phyloP scores from a whole-genome alignment of 139 green algal species.

The Chlorella sp. region DNA sequence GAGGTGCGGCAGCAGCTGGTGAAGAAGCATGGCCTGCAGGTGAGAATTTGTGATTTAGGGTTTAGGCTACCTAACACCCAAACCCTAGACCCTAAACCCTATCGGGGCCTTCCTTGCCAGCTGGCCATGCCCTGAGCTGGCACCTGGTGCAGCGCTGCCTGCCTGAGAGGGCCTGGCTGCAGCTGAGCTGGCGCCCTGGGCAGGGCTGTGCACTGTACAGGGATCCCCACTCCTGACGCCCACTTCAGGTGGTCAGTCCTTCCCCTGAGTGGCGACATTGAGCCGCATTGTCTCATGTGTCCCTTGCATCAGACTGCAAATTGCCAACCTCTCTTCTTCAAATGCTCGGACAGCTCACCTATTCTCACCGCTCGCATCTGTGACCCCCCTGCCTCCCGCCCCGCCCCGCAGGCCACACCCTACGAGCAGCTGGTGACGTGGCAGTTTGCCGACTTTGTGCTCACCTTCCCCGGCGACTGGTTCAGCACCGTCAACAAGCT shows the following conservation, averaged over 20 bases:
- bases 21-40: conserved; percentile 25
- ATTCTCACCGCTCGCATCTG: not conserved
- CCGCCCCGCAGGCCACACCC: conserved; percentile 4
- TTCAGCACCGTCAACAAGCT: conserved; percentile 5
- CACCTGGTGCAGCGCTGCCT: not conserved
- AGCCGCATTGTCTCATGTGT: not conserved
- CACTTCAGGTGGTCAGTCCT: too few relatives aligned
- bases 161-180: not conserved
- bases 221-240: too few relatives aligned
- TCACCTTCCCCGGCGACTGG: not conserved
- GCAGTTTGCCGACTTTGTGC: conserved; percentile 14
- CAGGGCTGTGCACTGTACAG: too few relatives aligned
- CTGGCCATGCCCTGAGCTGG: not conserved
- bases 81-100: too few relatives aligned
- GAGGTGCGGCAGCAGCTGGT: conserved; percentile 14
- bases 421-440: conserved; percentile 26
- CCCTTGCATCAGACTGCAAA: not conserved
- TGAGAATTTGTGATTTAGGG: not conserved
- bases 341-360: not conserved
- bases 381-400: not conserved
- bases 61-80: not conserved
- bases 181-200: not conserved
- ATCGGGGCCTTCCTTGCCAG: not conserved
- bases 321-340: not conserved
- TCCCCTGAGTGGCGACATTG: too few relatives aligned